Evolutionary conservation across 1,284 basidiomycete genomes (phyloP).

Genomic region (Cryptococcus deneoformans): DNA sequence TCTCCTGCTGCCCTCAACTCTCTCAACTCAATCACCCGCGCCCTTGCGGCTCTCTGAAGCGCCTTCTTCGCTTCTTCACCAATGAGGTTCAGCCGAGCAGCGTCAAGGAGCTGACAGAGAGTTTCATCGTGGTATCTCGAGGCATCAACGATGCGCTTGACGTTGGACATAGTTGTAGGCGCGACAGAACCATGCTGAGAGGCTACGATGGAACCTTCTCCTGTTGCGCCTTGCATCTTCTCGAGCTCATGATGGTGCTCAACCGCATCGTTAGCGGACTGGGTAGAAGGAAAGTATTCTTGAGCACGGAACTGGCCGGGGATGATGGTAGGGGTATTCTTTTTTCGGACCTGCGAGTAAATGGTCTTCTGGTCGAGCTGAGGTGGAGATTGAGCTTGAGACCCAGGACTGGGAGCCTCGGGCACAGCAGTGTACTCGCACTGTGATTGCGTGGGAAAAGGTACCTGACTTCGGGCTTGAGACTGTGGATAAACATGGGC

Average conservation of each 20-base stretch:
- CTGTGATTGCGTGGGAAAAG: not conserved
- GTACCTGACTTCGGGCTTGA: not conserved
- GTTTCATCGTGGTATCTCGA: slow-evolving; percentile 48
- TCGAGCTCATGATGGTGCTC: too few relatives aligned
- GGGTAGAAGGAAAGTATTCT: not conserved
- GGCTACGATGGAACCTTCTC: slow-evolving; percentile 1
- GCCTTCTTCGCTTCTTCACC: slow-evolving; percentile 47
- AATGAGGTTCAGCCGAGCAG: slow-evolving; percentile 40
- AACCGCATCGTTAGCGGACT: too few relatives aligned
- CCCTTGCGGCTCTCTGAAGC: slow-evolving; percentile 41
- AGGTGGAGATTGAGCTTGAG: not conserved
- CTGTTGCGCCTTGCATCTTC: not conserved
- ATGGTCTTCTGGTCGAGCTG: slow-evolving; percentile 5
- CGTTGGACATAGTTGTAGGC: slow-evolving; percentile 34
- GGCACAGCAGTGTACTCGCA: not conserved
- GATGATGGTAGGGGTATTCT: slow-evolving; percentile 12
- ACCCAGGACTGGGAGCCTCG: not conserved
- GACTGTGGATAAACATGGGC: not conserved
- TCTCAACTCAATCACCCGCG: slow-evolving; percentile 43
- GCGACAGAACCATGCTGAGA: slow-evolving; percentile 19
- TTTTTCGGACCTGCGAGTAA: slow-evolving; percentile 12
- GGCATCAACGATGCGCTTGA: slow-evolving; percentile 35
- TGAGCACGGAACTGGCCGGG: slow-evolving; percentile 1
- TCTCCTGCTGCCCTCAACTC: slow-evolving; percentile 28
- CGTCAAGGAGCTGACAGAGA: slow-evolving; percentile 47